Percentiles rank a stretch among this genome's conserved stretches.
These are phyloP conservation scores for Vicia sativa DNA, from an alignment of 306 rosid species.

Conservation along the genomic window DNA sequence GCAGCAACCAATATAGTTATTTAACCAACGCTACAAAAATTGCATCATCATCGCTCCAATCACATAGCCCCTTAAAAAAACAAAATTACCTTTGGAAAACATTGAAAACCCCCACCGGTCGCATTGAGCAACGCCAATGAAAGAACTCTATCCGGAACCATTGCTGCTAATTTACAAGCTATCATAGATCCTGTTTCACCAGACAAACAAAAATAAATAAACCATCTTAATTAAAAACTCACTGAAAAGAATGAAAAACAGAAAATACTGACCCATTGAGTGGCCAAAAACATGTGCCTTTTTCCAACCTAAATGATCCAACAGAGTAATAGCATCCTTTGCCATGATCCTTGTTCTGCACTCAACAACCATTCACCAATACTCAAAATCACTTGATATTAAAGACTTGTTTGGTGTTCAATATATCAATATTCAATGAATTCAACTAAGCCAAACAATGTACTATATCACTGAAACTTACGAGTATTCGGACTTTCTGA, in stretches of 20 bases:
- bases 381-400: neutral
- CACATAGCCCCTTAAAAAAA: constrained; percentile 6
- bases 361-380: constrained; percentile 32
- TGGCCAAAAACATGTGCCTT: constrained; percentile 93
- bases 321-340: constrained; percentile 76
- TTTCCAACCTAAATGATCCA: constrained; percentile 92
- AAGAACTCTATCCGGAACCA: constrained; percentile 76
- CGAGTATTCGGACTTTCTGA: constrained; percentile 72
- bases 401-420: neutral
- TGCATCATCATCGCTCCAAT: constrained; percentile 8
- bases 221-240: neutral
- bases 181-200: constrained; percentile 81
- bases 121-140: constrained; percentile 93
- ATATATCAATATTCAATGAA: no score
- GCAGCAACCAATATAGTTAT: neutral
- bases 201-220: constrained; percentile 5
- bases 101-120: constrained; percentile 88
- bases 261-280: constrained; percentile 79
- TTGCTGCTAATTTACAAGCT: constrained; percentile 87
- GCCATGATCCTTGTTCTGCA: constrained; percentile 94
- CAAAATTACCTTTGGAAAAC: constrained; percentile 82
- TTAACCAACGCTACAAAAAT: neutral
- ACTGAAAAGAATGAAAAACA: neutral
- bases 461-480: constrained; percentile 41
- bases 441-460: no score